Base-by-base conservation (phyloP, 257 asterid species). In the Knoxia roxburghii region DNA sequence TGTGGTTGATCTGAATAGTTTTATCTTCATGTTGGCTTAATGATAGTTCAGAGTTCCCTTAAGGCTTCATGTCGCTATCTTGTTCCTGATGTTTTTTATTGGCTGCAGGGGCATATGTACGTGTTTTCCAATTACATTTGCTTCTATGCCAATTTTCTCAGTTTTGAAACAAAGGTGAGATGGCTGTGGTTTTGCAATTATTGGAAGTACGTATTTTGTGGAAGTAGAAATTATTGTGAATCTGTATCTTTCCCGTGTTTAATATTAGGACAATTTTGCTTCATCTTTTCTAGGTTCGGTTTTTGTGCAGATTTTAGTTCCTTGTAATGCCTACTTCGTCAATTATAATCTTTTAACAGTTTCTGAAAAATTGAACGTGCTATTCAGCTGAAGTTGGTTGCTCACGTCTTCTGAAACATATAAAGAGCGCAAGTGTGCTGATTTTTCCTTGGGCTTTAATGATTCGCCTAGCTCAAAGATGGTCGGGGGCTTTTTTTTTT, bases 71-170 rank as follows among this genome's bases (percentile, higher is more conserved):
- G 48, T 9, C 33, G 52, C 15, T 15, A 10, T 41, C 21, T 12
- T 29, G 45, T 65, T 53, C 41, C 55, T 70, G 46, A 33, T 53
- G 21, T 55, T 56, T 29, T 41, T 48, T 75, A 57, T 59, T 75
- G 69, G 75, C 84, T 84, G 83, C 93, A 94, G 99, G 99, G 99
- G 75, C 99, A 94, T 68, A 88, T 94, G 88, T 94, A 94, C 73
- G 74, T 94, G 37, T 94, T 94, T 82, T 95, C 67, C 30, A 95
- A 77, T 83, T 64, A 59, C 65, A 79, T 94, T 74, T 94, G 99
- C 96, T 94, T 94, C 74, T 94, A 94, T 68, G 91, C 99, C 77
- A 94, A 94, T 80, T 81, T 94, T 33, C 91, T 94, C 65, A 97
- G 99, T 67, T 94, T 86, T 79, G 99, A 94, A 88, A 94, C 99